phyloP scores from a whole-genome alignment of 2,329 filamentous ascomycete genomes.

The Nectriaceae sp. region DNA sequence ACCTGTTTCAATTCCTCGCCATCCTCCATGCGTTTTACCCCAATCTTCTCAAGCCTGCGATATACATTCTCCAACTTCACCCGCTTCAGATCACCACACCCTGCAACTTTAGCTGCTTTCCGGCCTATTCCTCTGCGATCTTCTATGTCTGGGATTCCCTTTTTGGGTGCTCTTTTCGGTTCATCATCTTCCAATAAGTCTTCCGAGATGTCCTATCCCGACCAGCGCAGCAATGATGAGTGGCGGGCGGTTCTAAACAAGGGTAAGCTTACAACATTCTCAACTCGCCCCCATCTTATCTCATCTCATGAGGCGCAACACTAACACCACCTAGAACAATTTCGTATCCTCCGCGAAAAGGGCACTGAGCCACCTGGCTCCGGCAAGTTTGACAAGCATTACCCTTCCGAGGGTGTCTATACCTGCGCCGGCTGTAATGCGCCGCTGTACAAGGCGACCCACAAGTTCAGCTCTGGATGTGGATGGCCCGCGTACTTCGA shows the following conservation, averaged over 20 bases:
- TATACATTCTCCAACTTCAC: slow-evolving; percentile 50
- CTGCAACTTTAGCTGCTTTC: slow-evolving; percentile 17
- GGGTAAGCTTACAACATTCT: slow-evolving; percentile 38
- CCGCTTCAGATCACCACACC: slow-evolving; percentile 35
- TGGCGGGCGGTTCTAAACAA: slow-evolving; percentile 83
- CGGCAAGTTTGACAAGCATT: slow-evolving; percentile 87
- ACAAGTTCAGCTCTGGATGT: slow-evolving; percentile 96
- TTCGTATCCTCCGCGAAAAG: slow-evolving; percentile 87
- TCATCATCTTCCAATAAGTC: slow-evolving; percentile 59
- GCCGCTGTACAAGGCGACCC: slow-evolving; percentile 87
- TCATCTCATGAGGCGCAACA: neutral
- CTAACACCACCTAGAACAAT: slow-evolving; percentile 71
- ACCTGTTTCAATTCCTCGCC: slow-evolving; percentile 1
- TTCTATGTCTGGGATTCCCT: slow-evolving; percentile 80
- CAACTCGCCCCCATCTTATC: neutral
- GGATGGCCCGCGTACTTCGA: slow-evolving; percentile 99
- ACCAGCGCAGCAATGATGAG: slow-evolving; percentile 78
- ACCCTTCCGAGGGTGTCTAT: slow-evolving; percentile 76
- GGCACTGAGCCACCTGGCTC: slow-evolving; percentile 83
- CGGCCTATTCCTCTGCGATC: slow-evolving; percentile 40
- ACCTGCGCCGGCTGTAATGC: slow-evolving; percentile 83
- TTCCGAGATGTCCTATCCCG: slow-evolving; percentile 72
- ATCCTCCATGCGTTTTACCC: slow-evolving; percentile 51
- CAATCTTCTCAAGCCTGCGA: slow-evolving; percentile 48
- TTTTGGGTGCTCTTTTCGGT: slow-evolving; percentile 75